These are phyloP conservation scores for Xylariaceae sp. DNA, from an alignment of 2,329 filamentous ascomycete genomes.

Conservation along the genomic window DNA sequence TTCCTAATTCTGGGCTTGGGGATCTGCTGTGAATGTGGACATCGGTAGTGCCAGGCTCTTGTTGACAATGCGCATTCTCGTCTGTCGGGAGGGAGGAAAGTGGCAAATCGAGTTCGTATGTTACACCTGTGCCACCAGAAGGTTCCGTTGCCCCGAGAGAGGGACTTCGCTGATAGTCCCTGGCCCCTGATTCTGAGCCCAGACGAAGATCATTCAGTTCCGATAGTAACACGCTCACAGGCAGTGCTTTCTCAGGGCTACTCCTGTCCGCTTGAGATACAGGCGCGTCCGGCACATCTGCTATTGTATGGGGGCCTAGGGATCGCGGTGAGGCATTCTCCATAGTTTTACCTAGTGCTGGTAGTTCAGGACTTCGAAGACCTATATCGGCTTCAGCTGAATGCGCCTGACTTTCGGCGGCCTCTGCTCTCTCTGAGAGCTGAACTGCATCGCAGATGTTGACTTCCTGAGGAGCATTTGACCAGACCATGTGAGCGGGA, in stretches of 20 bases:
- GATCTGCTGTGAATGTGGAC: too few species aligned
- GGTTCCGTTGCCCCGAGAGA: slow-evolving; percentile 5
- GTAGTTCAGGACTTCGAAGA: neutral
- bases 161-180: slow-evolving; percentile 7
- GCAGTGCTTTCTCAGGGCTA: neutral
- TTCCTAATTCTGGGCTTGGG: slow-evolving; percentile 16
- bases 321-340: neutral
- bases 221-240: neutral
- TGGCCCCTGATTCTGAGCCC: neutral
- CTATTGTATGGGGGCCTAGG: neutral
- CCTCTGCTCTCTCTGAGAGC: neutral
- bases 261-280: neutral
- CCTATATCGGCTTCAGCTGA: neutral
- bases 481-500: too few species aligned
- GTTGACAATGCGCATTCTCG: too few species aligned
- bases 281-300: neutral
- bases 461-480: too few species aligned
- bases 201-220: slow-evolving; percentile 5
- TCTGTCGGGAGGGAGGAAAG: slow-evolving; percentile 1
- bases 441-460: slow-evolving; percentile 1
- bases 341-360: neutral
- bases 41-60: neutral
- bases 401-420: neutral
- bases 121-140: too few species aligned
- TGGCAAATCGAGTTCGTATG: too few species aligned